Evolutionary conservation across 257 asterid genomes (phyloP).

Genomic region (Petrea volubilis): DNA sequence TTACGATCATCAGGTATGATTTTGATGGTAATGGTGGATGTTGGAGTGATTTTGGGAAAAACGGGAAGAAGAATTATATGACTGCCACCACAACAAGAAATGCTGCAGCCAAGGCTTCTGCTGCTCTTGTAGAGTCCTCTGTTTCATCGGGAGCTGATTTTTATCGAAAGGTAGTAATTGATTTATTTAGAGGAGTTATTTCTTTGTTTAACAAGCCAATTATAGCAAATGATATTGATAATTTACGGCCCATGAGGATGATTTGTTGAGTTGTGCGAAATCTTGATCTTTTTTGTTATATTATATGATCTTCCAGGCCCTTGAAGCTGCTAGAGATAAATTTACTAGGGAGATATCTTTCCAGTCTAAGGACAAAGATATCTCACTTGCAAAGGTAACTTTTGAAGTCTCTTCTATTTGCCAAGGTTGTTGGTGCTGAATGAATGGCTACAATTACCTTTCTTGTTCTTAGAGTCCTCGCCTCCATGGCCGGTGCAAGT

Average conservation of each 20-base stretch:
- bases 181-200: slow-evolving; percentile 13
- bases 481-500: no score
- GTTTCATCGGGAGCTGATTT: slow-evolving; percentile 44
- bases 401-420: neutral
- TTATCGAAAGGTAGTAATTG: slow-evolving; percentile 59
- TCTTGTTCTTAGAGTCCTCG: slow-evolving; percentile 1
- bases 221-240: neutral
- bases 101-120: slow-evolving; percentile 49
- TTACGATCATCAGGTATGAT: slow-evolving; percentile 61
- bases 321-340: slow-evolving; percentile 59
- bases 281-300: neutral
- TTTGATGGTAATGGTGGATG: slow-evolving; percentile 55
- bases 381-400: slow-evolving; percentile 72
- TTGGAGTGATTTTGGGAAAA: slow-evolving; percentile 51
- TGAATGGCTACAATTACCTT: neutral
- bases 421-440: neutral
- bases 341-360: slow-evolving; percentile 67
- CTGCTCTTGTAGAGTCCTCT: slow-evolving; percentile 45
- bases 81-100: slow-evolving; percentile 32
- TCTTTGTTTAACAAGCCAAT: neutral
- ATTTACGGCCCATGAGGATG: neutral
- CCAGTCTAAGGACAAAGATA: slow-evolving; percentile 64
- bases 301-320: slow-evolving; percentile 47
- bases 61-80: slow-evolving; percentile 38
- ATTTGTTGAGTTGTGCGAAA: neutral